A percentile compares a stretch with the other conserved stretches of the same genome.
Conservation (phyloP, 2,329 filamentous ascomycete genomes). For the Colletotrichum gloeosporioides region DNA sequence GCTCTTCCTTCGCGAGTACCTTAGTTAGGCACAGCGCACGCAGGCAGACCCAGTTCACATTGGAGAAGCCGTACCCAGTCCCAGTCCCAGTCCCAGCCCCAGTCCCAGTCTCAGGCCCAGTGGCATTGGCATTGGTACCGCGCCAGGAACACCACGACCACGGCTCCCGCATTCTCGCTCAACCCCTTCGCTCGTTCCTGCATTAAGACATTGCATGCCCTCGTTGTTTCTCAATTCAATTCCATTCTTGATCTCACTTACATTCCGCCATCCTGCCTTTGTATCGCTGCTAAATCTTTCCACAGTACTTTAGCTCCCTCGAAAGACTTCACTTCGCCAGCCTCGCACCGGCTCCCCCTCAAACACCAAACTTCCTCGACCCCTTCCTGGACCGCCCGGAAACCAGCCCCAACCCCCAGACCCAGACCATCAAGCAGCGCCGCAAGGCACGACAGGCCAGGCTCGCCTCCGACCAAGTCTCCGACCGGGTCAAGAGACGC, state of each 20-base stretch:
- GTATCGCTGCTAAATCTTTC: slow-evolving; percentile 20
- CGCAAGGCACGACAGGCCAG: slow-evolving; percentile 12
- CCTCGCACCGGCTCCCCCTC: slow-evolving; percentile 13
- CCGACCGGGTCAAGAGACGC: slow-evolving; percentile 33
- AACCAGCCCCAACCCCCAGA: slow-evolving; percentile 8
- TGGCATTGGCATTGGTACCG: background rate
- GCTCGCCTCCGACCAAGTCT: slow-evolving; percentile 33
- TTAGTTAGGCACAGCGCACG: background rate
- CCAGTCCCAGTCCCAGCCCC: background rate
- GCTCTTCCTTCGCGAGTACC: background rate
- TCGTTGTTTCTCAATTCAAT: slow-evolving; percentile 26
- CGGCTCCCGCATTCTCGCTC: background rate
- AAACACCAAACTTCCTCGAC: slow-evolving; percentile 12
- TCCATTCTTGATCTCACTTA: slow-evolving; percentile 1
- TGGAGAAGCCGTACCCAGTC: background rate
- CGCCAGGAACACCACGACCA: background rate
- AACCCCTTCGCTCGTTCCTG: slow-evolving; percentile 35
- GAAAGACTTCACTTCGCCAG: slow-evolving; percentile 68
- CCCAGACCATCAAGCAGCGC: slow-evolving; percentile 23
- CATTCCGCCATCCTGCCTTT: background rate
- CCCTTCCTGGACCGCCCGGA: background rate
- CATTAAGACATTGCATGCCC: slow-evolving; percentile 44
- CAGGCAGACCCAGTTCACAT: background rate
- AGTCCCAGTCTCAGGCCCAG: background rate
- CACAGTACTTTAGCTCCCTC: slow-evolving; percentile 74